Evolutionary conservation across 208 protist species (phyloP).

Genomic region (Herpetomonas tarakana): DNA sequence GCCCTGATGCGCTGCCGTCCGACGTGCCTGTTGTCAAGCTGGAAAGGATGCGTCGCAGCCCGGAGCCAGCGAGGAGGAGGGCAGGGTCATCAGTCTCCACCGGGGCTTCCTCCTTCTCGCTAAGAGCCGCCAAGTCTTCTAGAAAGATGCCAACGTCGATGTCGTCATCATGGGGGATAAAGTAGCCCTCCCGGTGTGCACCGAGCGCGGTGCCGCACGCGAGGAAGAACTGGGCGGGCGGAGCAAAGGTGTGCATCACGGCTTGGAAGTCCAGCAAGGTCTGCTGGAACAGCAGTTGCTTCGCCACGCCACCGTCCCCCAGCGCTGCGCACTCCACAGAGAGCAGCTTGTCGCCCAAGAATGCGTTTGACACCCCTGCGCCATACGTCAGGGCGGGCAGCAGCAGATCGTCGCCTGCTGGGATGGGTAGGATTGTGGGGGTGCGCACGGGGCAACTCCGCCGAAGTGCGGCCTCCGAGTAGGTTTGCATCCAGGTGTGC

Average conservation of each 20-base stretch:
- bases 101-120: background rate
- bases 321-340: background rate
- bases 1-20: conserved; percentile 6
- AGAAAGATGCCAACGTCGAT: conserved; percentile 85
- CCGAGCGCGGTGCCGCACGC: conserved; percentile 81
- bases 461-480: no score
- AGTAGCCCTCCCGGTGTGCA: conserved; percentile 72
- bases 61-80: conserved; percentile 13
- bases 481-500: no score
- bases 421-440: no score
- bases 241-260: conserved; percentile 13
- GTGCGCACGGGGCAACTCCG: no score
- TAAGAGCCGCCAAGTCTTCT: conserved; percentile 25
- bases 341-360: no score
- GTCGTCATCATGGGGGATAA: conserved; percentile 86
- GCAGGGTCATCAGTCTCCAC: background rate
- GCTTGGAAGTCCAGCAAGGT: conserved; percentile 55
- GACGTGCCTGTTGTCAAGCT: conserved; percentile 10
- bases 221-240: conserved; percentile 61
- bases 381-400: no score
- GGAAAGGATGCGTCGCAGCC: conserved; percentile 33
- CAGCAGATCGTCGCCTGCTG: no score
- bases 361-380: no score
- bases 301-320: conserved; percentile 10
- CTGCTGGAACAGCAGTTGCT: conserved; percentile 63